Evolutionary conservation across 768 basidiomycete species (phyloP), one percentile per base, ranked within the genome.

Genomic region (Leccinum olivaceopallidum): DNA sequence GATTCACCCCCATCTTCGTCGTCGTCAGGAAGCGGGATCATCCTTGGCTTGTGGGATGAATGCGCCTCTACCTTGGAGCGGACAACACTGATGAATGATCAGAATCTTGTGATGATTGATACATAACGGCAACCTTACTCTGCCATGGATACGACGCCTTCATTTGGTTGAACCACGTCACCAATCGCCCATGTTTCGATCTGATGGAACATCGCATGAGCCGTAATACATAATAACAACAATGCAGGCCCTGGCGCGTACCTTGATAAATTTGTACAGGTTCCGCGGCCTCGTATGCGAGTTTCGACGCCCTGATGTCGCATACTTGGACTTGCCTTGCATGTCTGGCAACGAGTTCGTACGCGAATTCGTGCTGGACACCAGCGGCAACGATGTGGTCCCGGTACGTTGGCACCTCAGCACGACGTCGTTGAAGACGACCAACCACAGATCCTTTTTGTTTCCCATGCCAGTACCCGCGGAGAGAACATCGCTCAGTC

Each of bases 371-470:
- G 85, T 82, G 5, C 83, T 80, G 9, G 89, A 80, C 9, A 87
- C 89, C 61, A 94, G 73, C 3, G 92, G 92, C 53, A 94, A 71
- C 8, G 88, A 90, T 0, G 97, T 99, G 7, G 89, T 89, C 10
- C 97, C 96, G 2, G 88, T 90, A 57, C 92, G 83, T 68, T 95
- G 92, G 72, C 95, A 98, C 51, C 94, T 84, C 39, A 99, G 76
- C 6, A 94, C 89, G 51, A 99, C 96, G 69, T 99, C 97, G 58
- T 95, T 95, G 80, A 99, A 98, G 14, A 88, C 85, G 2, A 99
- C 92, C 57, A 95, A 81, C 97, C 97, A 99, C 49, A 94, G 70
- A 67, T 99, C 96, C 69, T 89, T 88, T 79, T 90, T 92, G 34
- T 89, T 68, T 70, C 88, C 79, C 30, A 83, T 59, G n/a, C 80